Percentiles rank a stretch among this genome's conserved stretches.
Conservation (phyloP, 345 rosid genomes). For the Leavenworthia alabamica region DNA sequence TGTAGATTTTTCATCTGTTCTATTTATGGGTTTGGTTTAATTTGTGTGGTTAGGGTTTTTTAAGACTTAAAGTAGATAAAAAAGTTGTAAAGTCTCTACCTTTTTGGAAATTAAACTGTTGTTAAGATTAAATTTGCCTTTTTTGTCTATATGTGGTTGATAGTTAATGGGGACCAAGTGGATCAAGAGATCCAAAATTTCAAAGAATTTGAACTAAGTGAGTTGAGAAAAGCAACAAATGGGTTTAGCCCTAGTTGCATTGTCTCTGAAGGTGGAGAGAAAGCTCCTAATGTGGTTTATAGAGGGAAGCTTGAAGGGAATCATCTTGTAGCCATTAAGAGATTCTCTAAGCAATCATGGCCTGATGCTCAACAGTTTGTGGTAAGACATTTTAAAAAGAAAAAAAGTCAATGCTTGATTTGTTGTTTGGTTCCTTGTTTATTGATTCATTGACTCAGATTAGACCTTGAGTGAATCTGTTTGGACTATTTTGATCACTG, state of each 20-base stretch:
- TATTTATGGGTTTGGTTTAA: slow-evolving; percentile 8
- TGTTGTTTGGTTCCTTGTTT: neutral
- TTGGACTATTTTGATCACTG: neutral
- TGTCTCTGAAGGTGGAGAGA: slow-evolving; percentile 94
- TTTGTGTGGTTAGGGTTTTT: slow-evolving; percentile 8
- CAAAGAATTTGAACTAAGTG: slow-evolving; percentile 61
- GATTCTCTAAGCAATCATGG: slow-evolving; percentile 91
- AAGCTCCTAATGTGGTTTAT: slow-evolving; percentile 90
- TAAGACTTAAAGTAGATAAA: slow-evolving; percentile 1
- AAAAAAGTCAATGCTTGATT: neutral
- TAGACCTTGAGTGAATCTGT: neutral
- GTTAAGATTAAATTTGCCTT: slow-evolving; percentile 14
- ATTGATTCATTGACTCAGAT: neutral
- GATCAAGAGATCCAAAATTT: slow-evolving; percentile 47
- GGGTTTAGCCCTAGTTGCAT: slow-evolving; percentile 68
- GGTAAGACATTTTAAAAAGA: slow-evolving; percentile 31
- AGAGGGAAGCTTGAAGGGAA: slow-evolving; percentile 68
- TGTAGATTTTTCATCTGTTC: slow-evolving; percentile 7
- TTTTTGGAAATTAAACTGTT: slow-evolving; percentile 4
- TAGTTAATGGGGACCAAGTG: slow-evolving; percentile 37
- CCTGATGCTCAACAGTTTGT: slow-evolving; percentile 93
- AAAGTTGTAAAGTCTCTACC: slow-evolving; percentile 25
- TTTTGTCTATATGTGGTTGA: slow-evolving; percentile 21
- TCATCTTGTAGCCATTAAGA: slow-evolving; percentile 68
- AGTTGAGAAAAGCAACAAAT: slow-evolving; percentile 73